A percentile compares a stretch with the other conserved stretches of the same genome.
phyloP scores from a whole-genome alignment of 306 rosid genomes.

The Cucurbita ficifolia region DNA sequence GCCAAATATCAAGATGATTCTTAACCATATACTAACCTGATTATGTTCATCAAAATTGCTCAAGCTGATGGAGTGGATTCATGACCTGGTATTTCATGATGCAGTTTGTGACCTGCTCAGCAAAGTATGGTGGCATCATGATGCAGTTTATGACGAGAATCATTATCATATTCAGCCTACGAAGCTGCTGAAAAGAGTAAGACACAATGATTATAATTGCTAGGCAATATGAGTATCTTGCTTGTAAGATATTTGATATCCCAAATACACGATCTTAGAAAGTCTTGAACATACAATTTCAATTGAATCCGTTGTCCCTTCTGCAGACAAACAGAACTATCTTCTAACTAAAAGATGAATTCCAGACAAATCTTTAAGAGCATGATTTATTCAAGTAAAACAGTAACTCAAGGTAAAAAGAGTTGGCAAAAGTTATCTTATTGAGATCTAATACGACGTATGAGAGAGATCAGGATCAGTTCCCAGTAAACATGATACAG shows the following conservation, averaged over 20 bases:
- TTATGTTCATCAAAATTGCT: not conserved
- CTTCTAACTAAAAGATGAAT: not conserved
- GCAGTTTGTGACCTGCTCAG: not conserved
- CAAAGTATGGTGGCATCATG: constrained; percentile 1
- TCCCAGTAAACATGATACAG: not conserved
- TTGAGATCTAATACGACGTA: not conserved
- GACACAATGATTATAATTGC: not conserved
- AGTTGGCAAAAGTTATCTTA: not conserved
- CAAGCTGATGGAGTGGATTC: not conserved
- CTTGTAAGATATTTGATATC: not conserved
- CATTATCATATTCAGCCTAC: not conserved
- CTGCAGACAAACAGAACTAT: not conserved
- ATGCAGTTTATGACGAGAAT: not conserved
- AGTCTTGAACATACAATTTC: not conserved
- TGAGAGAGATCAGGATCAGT: not conserved
- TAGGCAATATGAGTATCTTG: not conserved
- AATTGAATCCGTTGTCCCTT: not conserved
- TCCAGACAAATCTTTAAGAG: not conserved
- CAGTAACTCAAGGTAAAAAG: not conserved
- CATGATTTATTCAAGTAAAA: not conserved
- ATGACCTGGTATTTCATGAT: not conserved
- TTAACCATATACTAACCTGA: not conserved
- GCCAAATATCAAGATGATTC: not conserved
- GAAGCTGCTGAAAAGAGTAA: not conserved
- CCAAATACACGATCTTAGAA: not conserved